Conservation (phyloP, 495 filamentous ascomycete genomes). For the Pseudoneurospora amorphoporcata region DNA sequence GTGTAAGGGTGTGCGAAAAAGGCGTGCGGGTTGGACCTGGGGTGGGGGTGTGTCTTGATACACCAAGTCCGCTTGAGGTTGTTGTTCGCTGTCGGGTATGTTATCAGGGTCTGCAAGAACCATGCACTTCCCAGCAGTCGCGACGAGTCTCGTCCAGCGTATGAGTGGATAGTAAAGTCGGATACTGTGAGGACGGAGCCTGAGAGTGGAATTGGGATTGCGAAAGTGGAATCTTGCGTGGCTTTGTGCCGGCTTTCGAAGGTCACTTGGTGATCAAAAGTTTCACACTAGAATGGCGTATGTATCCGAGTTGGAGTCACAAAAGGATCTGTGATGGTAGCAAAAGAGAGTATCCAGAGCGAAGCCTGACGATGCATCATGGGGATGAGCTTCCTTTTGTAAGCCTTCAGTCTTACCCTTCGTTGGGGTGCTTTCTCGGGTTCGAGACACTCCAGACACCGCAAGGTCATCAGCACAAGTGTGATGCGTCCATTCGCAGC, state of each 20-base stretch:
- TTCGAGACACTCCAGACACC: conserved; percentile 13
- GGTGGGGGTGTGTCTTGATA: conserved; percentile 8
- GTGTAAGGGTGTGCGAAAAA: not conserved
- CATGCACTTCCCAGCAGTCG: not conserved
- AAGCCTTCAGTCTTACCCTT: conserved; percentile 14
- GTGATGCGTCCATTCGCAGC: conserved; percentile 22
- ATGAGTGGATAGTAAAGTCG: not conserved
- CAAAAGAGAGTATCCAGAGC: not conserved
- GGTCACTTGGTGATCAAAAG: not conserved
- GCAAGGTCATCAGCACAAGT: conserved; percentile 19
- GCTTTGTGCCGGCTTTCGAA: not conserved
- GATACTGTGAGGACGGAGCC: not conserved
- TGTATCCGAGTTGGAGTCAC: not conserved
- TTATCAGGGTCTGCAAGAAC: not conserved
- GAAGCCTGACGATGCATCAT: not conserved
- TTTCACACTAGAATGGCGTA: not conserved
- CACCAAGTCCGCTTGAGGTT: not conserved
- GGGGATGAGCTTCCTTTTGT: conserved; percentile 14
- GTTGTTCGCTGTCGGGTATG: not conserved
- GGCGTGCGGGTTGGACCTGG: not conserved
- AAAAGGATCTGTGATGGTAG: not conserved
- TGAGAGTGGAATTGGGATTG: not conserved
- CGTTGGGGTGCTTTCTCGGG: conserved; percentile 16
- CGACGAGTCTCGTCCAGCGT: not conserved
- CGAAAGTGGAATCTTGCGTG: not conserved